Percentiles rank a stretch among this genome's conserved stretches.
phyloP scores from a whole-genome alignment of 805 yeast species.

The Candida incommunis region DNA sequence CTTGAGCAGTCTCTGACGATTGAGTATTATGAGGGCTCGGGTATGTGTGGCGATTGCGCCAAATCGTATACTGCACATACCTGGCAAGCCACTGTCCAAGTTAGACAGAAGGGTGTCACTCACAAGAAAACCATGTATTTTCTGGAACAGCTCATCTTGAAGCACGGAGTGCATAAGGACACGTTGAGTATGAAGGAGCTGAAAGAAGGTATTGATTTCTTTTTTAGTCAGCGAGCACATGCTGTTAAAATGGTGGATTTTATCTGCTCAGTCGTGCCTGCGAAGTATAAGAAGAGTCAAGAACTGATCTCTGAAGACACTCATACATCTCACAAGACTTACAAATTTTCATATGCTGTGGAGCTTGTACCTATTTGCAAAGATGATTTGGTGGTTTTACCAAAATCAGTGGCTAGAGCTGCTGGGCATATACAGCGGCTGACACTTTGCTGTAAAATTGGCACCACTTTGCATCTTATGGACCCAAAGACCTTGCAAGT shows the following conservation, averaged over 20 bases:
- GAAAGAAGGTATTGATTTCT: constrained; percentile 90
- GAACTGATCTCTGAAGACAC: constrained; percentile 87
- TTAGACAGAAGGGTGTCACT: constrained; percentile 92
- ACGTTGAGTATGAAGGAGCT: constrained; percentile 88
- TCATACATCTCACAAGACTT: constrained; percentile 76
- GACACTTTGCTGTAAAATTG: constrained; percentile 71
- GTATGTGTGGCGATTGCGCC: constrained; percentile 99
- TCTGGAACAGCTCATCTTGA: constrained; percentile 87
- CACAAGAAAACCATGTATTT: constrained; percentile 95
- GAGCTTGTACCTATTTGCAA: constrained; percentile 95
- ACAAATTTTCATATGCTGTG: constrained; percentile 82
- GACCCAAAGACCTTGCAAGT: constrained; percentile 73
- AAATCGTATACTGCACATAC: constrained; percentile 92
- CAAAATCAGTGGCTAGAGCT: constrained; percentile 70
- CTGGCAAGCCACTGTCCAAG: constrained; percentile 96
- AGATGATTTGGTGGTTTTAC: constrained; percentile 88
- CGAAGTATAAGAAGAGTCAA: constrained; percentile 69
- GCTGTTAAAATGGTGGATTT: constrained; percentile 93
- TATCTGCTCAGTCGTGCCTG: constrained; percentile 70
- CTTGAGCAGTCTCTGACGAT: constrained; percentile 92
- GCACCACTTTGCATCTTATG: constrained; percentile 72
- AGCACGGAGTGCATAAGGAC: constrained; percentile 84
- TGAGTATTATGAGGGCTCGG: constrained; percentile 82
- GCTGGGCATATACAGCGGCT: constrained; percentile 73
- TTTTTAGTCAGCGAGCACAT: constrained; percentile 74